A percentile compares a stretch with the other conserved stretches of the same genome.
Conservation (phyloP, 305 asterid genomes). For the Fraxinus sp. region DNA sequence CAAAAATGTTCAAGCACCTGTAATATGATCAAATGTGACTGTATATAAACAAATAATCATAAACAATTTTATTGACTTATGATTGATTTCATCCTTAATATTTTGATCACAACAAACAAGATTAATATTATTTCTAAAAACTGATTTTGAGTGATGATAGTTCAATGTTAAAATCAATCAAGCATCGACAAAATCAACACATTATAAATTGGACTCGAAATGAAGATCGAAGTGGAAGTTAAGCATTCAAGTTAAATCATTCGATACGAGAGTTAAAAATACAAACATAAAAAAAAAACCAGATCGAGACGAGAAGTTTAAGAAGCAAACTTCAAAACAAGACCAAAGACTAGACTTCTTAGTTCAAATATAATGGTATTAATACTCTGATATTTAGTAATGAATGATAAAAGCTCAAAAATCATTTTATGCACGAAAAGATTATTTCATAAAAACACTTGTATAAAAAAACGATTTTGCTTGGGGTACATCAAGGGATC, state of each 20-base stretch:
- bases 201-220: neutral
- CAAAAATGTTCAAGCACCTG: neutral
- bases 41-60: neutral
- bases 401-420: too few species aligned
- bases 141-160: neutral
- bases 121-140: neutral
- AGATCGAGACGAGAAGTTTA: too few species aligned
- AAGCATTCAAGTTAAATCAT: neutral
- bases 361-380: too few species aligned
- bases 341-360: too few species aligned
- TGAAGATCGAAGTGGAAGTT: neutral
- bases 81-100: neutral
- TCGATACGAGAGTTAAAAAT: too few species aligned
- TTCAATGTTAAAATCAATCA: neutral
- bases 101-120: neutral
- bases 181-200: neutral
- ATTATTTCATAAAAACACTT: too few species aligned
- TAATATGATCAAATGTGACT: neutral
- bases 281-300: too few species aligned
- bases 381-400: too few species aligned
- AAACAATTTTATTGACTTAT: neutral
- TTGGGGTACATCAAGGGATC: too few species aligned
- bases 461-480: too few species aligned
- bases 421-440: too few species aligned
- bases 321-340: too few species aligned